phyloP scores from a whole-genome alignment of 345 rosid genomes.

The Lepidium didymum region DNA sequence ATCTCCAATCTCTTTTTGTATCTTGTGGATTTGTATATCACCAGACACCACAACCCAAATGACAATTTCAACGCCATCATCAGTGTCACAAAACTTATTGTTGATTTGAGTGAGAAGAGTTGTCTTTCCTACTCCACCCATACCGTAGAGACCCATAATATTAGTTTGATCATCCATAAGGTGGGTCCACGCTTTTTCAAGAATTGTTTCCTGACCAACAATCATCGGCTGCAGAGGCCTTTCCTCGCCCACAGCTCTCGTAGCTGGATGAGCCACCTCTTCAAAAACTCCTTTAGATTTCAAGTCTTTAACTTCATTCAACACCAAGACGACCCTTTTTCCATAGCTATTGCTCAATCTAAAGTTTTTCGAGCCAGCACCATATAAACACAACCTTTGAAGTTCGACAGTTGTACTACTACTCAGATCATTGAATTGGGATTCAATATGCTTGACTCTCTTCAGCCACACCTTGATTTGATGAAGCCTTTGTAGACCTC shows the following conservation, averaged over 20 bases:
- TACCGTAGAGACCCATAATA: slow-evolving; percentile 16
- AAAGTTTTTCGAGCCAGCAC: not conserved
- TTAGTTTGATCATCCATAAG: not conserved
- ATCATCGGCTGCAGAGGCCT: not conserved
- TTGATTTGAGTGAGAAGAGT: slow-evolving; percentile 23
- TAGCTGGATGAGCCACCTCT: slow-evolving; percentile 2
- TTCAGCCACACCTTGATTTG: slow-evolving; percentile 16
- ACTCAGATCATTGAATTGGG: not conserved
- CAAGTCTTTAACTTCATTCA: not conserved
- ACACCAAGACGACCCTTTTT: not conserved
- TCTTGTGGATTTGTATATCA: not conserved
- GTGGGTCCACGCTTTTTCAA: slow-evolving; percentile 6
- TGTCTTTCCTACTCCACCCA: slow-evolving; percentile 28
- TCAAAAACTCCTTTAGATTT: not conserved
- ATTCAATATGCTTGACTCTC: not conserved
- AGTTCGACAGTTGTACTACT: not conserved
- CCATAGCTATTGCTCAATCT: not conserved
- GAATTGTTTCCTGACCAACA: slow-evolving; percentile 7
- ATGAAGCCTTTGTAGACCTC: not conserved
- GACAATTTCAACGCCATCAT: slow-evolving; percentile 6
- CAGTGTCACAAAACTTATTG: not conserved
- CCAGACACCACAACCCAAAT: slow-evolving; percentile 20
- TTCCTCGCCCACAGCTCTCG: not conserved
- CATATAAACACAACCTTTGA: not conserved
- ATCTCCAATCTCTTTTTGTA: slow-evolving; percentile 12